phyloP scores from a whole-genome alignment of 2,329 filamentous ascomycete species.

The Camillea tinctor region DNA sequence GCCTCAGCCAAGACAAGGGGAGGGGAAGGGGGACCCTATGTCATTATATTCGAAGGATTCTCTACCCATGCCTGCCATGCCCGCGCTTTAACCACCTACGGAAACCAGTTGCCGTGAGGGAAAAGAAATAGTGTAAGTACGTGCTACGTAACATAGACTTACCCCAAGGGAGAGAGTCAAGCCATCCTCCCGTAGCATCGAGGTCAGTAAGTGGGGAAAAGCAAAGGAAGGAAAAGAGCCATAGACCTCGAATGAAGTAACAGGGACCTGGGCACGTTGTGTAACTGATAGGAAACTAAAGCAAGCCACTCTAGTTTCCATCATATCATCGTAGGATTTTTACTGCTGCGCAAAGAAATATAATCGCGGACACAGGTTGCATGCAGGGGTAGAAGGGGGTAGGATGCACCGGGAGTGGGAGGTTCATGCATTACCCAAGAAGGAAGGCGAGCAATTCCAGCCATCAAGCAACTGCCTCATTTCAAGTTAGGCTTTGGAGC shows the following conservation, averaged over 20 bases:
- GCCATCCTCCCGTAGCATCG: background rate
- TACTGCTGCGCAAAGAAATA: background rate
- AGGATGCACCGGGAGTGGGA: background rate
- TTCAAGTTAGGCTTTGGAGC: background rate
- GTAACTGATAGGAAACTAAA: background rate
- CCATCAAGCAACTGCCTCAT: background rate
- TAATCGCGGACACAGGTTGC: background rate
- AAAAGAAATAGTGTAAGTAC: too few species aligned
- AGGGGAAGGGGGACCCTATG: too few species aligned
- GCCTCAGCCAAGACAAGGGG: too few species aligned
- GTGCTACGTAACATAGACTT: background rate
- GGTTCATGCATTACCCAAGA: background rate
- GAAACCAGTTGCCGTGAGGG: too few species aligned
- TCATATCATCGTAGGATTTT: background rate
- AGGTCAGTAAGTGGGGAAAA: too few species aligned
- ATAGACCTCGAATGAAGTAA: background rate
- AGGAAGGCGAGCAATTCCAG: background rate
- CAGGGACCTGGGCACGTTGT: background rate
- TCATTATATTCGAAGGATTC: too few species aligned
- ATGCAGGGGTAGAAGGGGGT: background rate
- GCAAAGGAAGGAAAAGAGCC: too few species aligned
- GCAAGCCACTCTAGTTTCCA: background rate
- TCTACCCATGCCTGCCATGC: too few species aligned
- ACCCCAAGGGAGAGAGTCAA: too few species aligned
- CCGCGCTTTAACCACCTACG: too few species aligned